Percentiles rank a stretch among this genome's conserved stretches.
These are phyloP conservation scores for Priceomyces haplophilus DNA, from an alignment of 805 yeast genomes.

Conservation along the genomic window DNA sequence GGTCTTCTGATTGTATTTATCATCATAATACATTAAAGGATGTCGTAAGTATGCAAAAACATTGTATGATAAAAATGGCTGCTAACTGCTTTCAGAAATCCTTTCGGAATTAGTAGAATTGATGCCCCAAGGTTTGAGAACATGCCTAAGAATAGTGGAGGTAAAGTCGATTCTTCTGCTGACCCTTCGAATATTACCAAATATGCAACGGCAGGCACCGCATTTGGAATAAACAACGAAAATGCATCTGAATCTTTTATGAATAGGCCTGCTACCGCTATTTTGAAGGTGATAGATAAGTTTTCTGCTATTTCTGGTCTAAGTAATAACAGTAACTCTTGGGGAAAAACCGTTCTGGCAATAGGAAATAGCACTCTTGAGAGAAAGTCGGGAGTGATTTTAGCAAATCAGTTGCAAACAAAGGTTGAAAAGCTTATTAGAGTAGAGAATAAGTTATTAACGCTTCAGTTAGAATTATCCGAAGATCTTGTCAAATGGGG, in stretches of 20 bases:
- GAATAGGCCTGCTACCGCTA: conserved; percentile 21
- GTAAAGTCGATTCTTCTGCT: conserved; percentile 1
- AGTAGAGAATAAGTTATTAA: conserved; percentile 35
- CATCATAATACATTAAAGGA: background rate
- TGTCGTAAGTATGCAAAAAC: conserved; percentile 8
- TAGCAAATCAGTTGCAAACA: conserved; percentile 10
- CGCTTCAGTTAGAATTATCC: conserved; percentile 35
- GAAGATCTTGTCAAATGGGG: conserved; percentile 45
- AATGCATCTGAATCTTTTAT: conserved; percentile 10
- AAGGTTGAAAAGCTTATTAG: conserved; percentile 26
- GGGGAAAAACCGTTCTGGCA: conserved; percentile 1
- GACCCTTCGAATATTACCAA: conserved; percentile 7
- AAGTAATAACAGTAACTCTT: conserved; percentile 3
- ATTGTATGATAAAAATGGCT: background rate
- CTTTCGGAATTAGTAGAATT: conserved; percentile 7
- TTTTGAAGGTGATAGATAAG: conserved; percentile 19
- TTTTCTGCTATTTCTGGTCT: conserved; percentile 12
- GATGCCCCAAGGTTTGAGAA: conserved; percentile 6
- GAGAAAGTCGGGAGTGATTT: conserved; percentile 5
- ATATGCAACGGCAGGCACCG: conserved; percentile 9
- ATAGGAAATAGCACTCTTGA: conserved; percentile 5
- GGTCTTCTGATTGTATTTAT: background rate
- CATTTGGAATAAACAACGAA: conserved; percentile 10
- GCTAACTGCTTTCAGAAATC: conserved; percentile 6
- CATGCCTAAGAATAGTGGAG: conserved; percentile 2